Base-by-base conservation (phyloP, 2,329 filamentous ascomycete species). In the Cordyceps militaris region DNA sequence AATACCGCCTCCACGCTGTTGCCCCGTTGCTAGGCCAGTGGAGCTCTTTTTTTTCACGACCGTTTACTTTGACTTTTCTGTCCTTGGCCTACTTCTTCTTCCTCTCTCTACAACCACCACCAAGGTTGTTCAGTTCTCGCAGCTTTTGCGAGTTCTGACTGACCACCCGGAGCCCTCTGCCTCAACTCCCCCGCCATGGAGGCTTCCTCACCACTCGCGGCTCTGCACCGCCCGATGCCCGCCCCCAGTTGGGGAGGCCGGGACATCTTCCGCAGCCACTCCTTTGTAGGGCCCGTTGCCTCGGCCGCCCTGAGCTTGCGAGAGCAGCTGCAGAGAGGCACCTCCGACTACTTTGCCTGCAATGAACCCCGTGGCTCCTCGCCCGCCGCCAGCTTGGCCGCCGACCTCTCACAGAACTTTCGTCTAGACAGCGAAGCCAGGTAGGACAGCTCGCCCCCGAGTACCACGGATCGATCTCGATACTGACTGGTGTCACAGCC, bases 321-420 rank as follows among this genome's bases (percentile, higher is more conserved):
- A 80, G 90, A 89, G 79, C 81, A 86, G 72, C 74, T 85, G 69
- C 74, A 82, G 64, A 78, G 80, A 61, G 74, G 79, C 46, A 77
- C 75, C 42, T 71, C 79, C 36, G 92, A 96, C 72, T 96, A 94
- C 76, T 96, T 97, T 76, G 86, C 81, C 66, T 73, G 88, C 66
- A 91, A 89, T 69, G 82, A 87, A 54, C 78, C 90, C 66, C 84
- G 85, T 64, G 90, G 91, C 50, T 96, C 92, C 21, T 99, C 94
- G 58, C 94, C 94, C 6, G 92, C 91, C 36, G 86, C 91, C 54
- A 96, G 90, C 68, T 78, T 99, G 65, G 93, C 92, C 43, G 92
- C 91, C 61, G 94, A 99, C 74, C 81, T 97, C 66, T 97, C 92
- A 59, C 91, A 96, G 70, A 99, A 97, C 77, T 96, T 97, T 71